These are phyloP conservation scores for Podospora pseudopauciseta DNA, from an alignment of 495 filamentous ascomycete species.

Conservation along the genomic window DNA sequence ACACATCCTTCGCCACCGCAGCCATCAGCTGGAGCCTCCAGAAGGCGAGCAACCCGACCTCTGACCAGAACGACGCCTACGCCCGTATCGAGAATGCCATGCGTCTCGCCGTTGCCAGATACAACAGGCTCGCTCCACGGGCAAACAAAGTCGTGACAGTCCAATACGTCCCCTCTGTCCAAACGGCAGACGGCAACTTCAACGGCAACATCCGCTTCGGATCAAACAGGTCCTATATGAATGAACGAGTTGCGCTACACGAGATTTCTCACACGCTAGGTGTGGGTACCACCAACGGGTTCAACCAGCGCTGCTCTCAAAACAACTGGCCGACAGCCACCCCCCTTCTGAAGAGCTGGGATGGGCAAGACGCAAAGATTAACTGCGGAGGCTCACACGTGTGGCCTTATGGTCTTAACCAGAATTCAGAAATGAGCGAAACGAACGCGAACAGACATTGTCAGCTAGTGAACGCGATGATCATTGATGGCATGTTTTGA, in stretches of 20 bases:
- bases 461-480: slow-evolving; percentile 39
- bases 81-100: slow-evolving; percentile 38
- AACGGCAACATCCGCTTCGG: slow-evolving; percentile 46
- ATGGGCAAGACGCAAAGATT: slow-evolving; percentile 38
- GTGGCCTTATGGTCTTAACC: slow-evolving; percentile 45
- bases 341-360: slow-evolving; percentile 36
- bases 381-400: slow-evolving; percentile 43
- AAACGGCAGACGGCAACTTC: slow-evolving; percentile 42
- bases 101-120: slow-evolving; percentile 33
- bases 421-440: slow-evolving; percentile 42
- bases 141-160: slow-evolving; percentile 36
- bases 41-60: slow-evolving; percentile 31
- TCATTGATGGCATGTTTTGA: slow-evolving; percentile 24
- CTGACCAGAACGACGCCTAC: slow-evolving; percentile 42
- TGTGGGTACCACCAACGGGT: slow-evolving; percentile 38
- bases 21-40: slow-evolving; percentile 34
- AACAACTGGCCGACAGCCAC: slow-evolving; percentile 40
- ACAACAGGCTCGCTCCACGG: slow-evolving; percentile 30
- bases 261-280: slow-evolving; percentile 45
- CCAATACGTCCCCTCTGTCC: slow-evolving; percentile 38
- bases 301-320: slow-evolving; percentile 35
- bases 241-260: slow-evolving; percentile 44
- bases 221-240: slow-evolving; percentile 43
- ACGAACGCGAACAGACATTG: slow-evolving; percentile 40
- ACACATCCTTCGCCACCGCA: slow-evolving; percentile 27